Conservation (phyloP, 2,329 filamentous ascomycete species). For the Beauveria varroae region DNA sequence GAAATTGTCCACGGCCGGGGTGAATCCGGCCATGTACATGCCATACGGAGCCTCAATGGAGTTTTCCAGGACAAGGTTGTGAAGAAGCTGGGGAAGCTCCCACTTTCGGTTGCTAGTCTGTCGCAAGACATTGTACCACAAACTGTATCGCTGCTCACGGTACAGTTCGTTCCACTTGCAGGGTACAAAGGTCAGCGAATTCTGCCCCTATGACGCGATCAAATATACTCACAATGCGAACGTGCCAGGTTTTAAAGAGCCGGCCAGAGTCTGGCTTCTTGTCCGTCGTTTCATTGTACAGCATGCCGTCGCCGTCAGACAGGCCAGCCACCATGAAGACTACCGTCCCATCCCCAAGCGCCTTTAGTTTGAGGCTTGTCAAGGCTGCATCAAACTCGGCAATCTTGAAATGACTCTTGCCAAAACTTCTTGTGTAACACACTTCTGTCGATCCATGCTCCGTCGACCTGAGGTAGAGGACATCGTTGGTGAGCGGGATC, state of each 20-base stretch:
- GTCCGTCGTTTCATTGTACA: slow-evolving; percentile 25
- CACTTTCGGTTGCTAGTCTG: slow-evolving; percentile 20
- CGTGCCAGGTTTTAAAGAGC: slow-evolving; percentile 26
- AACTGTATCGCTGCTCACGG: slow-evolving; percentile 23
- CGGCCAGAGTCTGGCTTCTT: slow-evolving; percentile 22
- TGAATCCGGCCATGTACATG: slow-evolving; percentile 18
- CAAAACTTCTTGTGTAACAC: slow-evolving; percentile 18
- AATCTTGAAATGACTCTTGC: slow-evolving; percentile 15
- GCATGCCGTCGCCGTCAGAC: slow-evolving; percentile 21
- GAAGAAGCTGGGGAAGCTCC: slow-evolving; percentile 22
- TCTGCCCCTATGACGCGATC: not conserved
- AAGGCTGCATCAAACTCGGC: slow-evolving; percentile 27
- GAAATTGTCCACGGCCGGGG: slow-evolving; percentile 19
- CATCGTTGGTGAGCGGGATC: slow-evolving; percentile 26
- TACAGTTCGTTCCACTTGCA: slow-evolving; percentile 26
- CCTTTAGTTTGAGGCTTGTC: slow-evolving; percentile 25
- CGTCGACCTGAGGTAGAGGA: slow-evolving; percentile 25
- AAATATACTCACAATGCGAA: slow-evolving; percentile 25
- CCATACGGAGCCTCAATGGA: slow-evolving; percentile 25
- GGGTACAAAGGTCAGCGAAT: not conserved
- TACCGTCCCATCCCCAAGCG: slow-evolving; percentile 25
- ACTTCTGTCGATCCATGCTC: slow-evolving; percentile 25
- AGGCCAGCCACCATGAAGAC: slow-evolving; percentile 29
- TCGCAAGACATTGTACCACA: slow-evolving; percentile 32
- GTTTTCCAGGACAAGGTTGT: slow-evolving; percentile 25